phyloP scores from a whole-genome alignment of 2,329 filamentous ascomycete species.

The Capronia americana region DNA sequence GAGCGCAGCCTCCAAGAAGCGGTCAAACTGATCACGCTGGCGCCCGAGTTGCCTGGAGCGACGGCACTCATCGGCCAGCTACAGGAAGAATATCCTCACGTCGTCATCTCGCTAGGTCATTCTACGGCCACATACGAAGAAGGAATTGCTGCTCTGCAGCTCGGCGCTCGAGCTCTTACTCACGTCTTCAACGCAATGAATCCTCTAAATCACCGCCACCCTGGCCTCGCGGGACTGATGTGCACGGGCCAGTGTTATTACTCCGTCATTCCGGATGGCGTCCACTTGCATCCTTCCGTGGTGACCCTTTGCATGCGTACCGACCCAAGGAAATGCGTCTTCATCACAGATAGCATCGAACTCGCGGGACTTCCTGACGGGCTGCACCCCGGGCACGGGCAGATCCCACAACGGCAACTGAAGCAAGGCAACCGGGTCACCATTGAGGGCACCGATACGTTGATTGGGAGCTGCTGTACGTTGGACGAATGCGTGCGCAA shows the following conservation, averaged over 20 bases:
- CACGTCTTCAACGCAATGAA: constrained; percentile 64
- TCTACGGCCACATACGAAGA: constrained; percentile 56
- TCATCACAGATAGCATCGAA: constrained; percentile 63
- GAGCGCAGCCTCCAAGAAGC: constrained; percentile 46
- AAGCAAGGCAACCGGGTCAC: constrained; percentile 58
- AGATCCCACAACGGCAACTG: constrained; percentile 58
- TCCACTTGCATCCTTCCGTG: constrained; percentile 60
- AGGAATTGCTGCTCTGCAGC: constrained; percentile 53
- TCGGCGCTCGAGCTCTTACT: constrained; percentile 60
- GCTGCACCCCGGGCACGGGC: constrained; percentile 58
- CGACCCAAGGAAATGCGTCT: constrained; percentile 56
- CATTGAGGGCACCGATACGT: constrained; percentile 60
- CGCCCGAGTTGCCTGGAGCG: constrained; percentile 58
- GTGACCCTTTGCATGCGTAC: constrained; percentile 57
- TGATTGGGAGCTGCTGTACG: constrained; percentile 60
- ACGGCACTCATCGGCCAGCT: constrained; percentile 52
- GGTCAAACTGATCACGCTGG: constrained; percentile 60
- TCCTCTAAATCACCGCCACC: constrained; percentile 57
- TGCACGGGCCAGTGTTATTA: constrained; percentile 53
- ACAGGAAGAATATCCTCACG: constrained; percentile 45
- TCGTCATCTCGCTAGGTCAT: constrained; percentile 59
- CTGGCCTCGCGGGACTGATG: constrained; percentile 57
- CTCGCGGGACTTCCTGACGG: constrained; percentile 60
- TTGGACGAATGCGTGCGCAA: constrained; percentile 60
- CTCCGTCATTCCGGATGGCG: constrained; percentile 60